phyloP scores from a whole-genome alignment of 1,139 yeast species.

The Saccharomyces hybrid region DNA sequence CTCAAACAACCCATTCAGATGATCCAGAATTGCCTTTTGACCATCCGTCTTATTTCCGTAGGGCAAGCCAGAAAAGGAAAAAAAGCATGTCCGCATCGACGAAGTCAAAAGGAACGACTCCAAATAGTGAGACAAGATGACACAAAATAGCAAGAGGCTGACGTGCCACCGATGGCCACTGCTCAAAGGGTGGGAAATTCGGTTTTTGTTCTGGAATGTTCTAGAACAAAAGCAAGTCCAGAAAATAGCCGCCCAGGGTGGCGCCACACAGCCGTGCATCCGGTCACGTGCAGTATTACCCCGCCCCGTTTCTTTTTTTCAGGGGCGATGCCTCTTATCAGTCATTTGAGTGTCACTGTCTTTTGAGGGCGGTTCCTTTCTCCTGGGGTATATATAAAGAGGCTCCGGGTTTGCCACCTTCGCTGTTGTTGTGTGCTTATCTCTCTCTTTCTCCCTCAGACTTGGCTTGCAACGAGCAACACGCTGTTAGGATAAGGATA shows the following conservation, averaged over 20 bases:
- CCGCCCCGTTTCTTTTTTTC: conserved; percentile 1
- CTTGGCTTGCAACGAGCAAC: not conserved
- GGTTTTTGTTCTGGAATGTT: not conserved
- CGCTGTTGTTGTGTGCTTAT: not conserved
- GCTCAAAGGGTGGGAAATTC: too few relatives aligned
- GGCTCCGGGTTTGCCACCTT: not conserved
- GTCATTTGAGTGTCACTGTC: not conserved
- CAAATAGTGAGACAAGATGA: not conserved
- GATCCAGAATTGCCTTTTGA: not conserved
- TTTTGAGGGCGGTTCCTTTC: not conserved
- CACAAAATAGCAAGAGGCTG: too few relatives aligned
- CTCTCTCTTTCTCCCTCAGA: not conserved
- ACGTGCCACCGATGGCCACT: too few relatives aligned
- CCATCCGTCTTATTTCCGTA: not conserved
- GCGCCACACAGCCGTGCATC: not conserved
- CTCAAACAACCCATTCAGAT: not conserved
- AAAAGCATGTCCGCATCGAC: not conserved
- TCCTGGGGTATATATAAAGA: not conserved
- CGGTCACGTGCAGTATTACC: conserved; percentile 3
- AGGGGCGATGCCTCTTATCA: not conserved
- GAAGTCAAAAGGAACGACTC: not conserved
- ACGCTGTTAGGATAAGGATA: not conserved
- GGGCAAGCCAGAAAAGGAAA: not conserved
- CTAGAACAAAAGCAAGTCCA: not conserved
- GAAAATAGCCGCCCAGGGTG: not conserved